phyloP scores from a whole-genome alignment of 192 early-diverging fungal species.

The Backusella parvicylindrica region DNA sequence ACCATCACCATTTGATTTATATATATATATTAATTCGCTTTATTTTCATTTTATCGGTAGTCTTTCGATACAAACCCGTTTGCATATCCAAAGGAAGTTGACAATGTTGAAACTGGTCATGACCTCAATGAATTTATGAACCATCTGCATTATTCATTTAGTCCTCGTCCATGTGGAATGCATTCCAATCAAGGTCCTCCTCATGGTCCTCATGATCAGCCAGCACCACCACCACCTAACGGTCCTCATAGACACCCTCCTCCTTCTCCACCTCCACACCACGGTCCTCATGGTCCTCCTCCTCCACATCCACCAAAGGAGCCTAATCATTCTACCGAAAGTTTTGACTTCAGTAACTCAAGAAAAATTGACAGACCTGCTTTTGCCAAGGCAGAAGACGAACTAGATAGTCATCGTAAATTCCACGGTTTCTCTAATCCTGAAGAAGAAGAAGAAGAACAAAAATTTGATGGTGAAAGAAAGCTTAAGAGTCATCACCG shows the following conservation, averaged over 20 bases:
- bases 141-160: not conserved
- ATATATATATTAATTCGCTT: not conserved
- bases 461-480: not conserved
- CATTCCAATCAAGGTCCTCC: not conserved
- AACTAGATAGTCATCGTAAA: not conserved
- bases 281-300: not conserved
- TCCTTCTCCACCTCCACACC: no score
- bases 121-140: constrained; percentile 2
- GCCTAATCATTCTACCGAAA: not conserved
- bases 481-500: not conserved
- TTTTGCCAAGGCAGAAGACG: not conserved
- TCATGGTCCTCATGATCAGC: not conserved
- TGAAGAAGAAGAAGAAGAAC: not conserved
- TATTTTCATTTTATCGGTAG: not conserved
- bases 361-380: not conserved
- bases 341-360: not conserved
- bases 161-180: not conserved
- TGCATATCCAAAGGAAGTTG: not conserved
- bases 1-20: not conserved
- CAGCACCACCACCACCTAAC: not conserved
- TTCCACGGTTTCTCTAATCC: not conserved
- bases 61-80: not conserved
- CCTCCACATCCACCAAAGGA: not conserved
- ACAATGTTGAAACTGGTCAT: not conserved
- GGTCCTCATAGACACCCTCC: not conserved